Evolutionary conservation across 2,329 filamentous ascomycete species (phyloP), one percentile per base, ranked within the genome.

Genomic region (Xylaria arbuscula): DNA sequence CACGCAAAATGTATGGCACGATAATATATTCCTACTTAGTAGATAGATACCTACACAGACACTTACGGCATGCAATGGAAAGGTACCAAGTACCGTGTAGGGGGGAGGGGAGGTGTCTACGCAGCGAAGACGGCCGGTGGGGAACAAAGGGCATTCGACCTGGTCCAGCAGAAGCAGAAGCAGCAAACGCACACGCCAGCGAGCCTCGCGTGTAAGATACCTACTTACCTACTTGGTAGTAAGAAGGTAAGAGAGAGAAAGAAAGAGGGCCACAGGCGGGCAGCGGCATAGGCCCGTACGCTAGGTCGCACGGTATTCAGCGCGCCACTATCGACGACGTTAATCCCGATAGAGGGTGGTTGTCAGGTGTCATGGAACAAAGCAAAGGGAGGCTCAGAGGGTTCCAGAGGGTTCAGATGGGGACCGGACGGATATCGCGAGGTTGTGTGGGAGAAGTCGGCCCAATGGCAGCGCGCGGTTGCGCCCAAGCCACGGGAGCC

Each of bases 251-350:
- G 28, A 28, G 5, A 28, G 28, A 28, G 28, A 2, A 28, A 5
- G 28, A 28, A 28, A 5, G 28, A 28, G 28, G 28, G 28, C 28
- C 28, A 28, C 36, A 47, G 67, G 64, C 59, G 64, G 54, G 60
- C 57, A 64, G 28, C 28, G 28, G 28, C 28, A 28, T 28, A 28
- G 28, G 28, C 28, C 28, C 28, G 28, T 28, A 28, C 28, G 5
- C 28, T 28, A 70, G 63, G 70, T 68, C 61, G 71, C 68, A 67
- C 61, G 62, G 68, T 63, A 72, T 71, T 77, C 76, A 76, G 75
- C 75, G 69, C 76, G 76, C 76, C 76, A 78, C 76, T 60, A 69
- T 62, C 69, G 38, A 64, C 68, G 45, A 72, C 60, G 65, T 76
- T 72, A 63, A 64, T 65, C 76, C 73, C 61, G 74, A 76, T 70